Conservation (phyloP, 768 basidiomycete genomes). For the Podaxis carcinomalis region DNA sequence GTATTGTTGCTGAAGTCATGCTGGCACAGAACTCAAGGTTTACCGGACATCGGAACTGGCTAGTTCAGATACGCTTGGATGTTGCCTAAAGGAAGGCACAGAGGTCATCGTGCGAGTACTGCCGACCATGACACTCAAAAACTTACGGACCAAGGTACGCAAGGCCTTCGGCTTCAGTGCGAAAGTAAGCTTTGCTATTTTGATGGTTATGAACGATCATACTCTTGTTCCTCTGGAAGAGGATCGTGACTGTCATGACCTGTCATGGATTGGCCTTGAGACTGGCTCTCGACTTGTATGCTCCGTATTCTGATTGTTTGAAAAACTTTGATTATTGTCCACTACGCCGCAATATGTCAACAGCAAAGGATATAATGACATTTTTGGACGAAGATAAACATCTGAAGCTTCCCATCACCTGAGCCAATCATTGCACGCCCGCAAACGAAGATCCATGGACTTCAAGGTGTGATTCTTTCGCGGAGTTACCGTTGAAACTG, state of each 20-base stretch:
- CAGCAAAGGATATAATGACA: neutral
- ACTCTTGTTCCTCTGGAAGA: slow-evolving; percentile 39
- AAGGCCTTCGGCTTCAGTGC: slow-evolving; percentile 39
- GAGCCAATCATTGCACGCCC: neutral
- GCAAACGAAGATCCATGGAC: neutral
- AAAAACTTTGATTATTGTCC: slow-evolving; percentile 4
- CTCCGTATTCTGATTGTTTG: slow-evolving; percentile 15
- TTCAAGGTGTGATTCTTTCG: slow-evolving; percentile 10
- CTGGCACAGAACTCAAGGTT: slow-evolving; percentile 18
- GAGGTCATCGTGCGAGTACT: slow-evolving; percentile 46
- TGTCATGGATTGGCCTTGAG: slow-evolving; percentile 75
- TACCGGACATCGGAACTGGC: slow-evolving; percentile 12
- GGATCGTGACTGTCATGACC: slow-evolving; percentile 45
- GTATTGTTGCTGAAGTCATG: neutral
- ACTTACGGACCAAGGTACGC: slow-evolving; percentile 59
- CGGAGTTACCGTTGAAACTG: slow-evolving; percentile 15
- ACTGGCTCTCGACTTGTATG: slow-evolving; percentile 40
- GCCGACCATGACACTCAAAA: slow-evolving; percentile 62
- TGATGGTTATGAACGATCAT: slow-evolving; percentile 52
- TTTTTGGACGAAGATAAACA: neutral
- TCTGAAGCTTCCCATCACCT: neutral
- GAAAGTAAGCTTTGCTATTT: slow-evolving; percentile 38
- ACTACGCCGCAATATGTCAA: neutral
- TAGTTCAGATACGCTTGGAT: neutral
- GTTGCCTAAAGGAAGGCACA: slow-evolving; percentile 17